Evolutionary conservation across 2,329 filamentous ascomycete species (phyloP).

Genomic region (Fusarium tricinctum): DNA sequence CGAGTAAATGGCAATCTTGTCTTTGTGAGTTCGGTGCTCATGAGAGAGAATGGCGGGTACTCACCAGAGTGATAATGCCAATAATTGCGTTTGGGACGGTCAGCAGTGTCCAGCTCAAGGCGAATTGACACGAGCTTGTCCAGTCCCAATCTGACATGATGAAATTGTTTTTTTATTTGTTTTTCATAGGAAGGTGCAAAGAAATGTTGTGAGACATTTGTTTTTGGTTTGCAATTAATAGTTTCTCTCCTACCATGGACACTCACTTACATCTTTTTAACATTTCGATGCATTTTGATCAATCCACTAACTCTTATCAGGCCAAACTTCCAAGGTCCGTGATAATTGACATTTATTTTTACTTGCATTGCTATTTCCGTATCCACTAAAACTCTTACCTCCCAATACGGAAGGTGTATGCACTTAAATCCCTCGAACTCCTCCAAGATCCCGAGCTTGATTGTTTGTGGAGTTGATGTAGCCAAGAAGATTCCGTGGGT

Average conservation of each 20-base stretch:
- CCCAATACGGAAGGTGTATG: too few species aligned
- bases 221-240: not conserved
- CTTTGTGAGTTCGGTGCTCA: not conserved
- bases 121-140: not conserved
- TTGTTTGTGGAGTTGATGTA: too few species aligned
- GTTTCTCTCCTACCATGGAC: not conserved
- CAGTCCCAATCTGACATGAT: conserved; percentile 20
- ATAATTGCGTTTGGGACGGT: conserved; percentile 11
- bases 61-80: conserved; percentile 10
- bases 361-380: too few species aligned
- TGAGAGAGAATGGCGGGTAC: not conserved
- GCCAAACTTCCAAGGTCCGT: not conserved
- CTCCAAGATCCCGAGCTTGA: too few species aligned
- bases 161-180: not conserved
- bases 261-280: too few species aligned
- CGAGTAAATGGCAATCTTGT: conserved; percentile 4
- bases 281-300: too few species aligned
- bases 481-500: too few species aligned
- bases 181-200: not conserved
- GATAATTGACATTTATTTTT: too few species aligned
- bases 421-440: too few species aligned
- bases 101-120: not conserved
- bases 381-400: too few species aligned
- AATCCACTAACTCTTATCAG: too few species aligned
- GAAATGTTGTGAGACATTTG: not conserved